These are phyloP conservation scores for Lachnellula suecica DNA, from an alignment of 2,329 filamentous ascomycete genomes.

Conservation along the genomic window DNA sequence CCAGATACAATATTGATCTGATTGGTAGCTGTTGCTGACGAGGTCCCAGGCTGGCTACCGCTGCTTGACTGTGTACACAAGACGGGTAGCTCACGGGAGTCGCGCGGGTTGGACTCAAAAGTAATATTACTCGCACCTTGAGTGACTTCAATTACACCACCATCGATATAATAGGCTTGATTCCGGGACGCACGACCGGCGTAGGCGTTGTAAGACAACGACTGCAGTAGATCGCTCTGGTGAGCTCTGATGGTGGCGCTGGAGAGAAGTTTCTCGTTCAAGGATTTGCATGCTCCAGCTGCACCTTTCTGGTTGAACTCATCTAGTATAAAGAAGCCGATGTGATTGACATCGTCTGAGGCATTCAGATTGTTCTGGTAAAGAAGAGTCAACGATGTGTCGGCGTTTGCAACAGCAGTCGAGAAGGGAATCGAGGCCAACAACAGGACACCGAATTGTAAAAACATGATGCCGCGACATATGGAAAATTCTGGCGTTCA, in stretches of 20 bases:
- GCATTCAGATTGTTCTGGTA: slow-evolving; percentile 56
- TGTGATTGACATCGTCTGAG: slow-evolving; percentile 51
- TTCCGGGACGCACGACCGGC: slow-evolving; percentile 35
- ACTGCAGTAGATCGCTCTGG: slow-evolving; percentile 42
- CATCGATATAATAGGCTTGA: slow-evolving; percentile 42
- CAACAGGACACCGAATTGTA: not conserved
- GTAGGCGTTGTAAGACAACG: slow-evolving; percentile 46
- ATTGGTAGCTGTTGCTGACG: slow-evolving; percentile 36
- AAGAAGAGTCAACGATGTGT: slow-evolving; percentile 47
- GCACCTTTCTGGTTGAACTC: slow-evolving; percentile 38
- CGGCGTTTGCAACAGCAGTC: slow-evolving; percentile 30
- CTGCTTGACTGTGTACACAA: slow-evolving; percentile 50
- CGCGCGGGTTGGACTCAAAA: slow-evolving; percentile 30
- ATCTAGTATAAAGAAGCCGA: slow-evolving; percentile 50
- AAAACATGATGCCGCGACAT: not conserved
- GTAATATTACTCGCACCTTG: too few species aligned
- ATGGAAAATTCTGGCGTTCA: not conserved
- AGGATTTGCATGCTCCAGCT: slow-evolving; percentile 41
- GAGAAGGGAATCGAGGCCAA: not conserved
- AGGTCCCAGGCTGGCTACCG: slow-evolving; percentile 32
- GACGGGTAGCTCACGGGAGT: slow-evolving; percentile 46
- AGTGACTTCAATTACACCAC: slow-evolving; percentile 39
- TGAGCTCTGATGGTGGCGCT: slow-evolving; percentile 41
- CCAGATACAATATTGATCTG: slow-evolving; percentile 39
- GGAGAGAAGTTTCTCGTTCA: slow-evolving; percentile 48